Evolutionary conservation across 192 early-diverging fungal species (phyloP).

Genomic region (Thoreauomyces humboldtii): DNA sequence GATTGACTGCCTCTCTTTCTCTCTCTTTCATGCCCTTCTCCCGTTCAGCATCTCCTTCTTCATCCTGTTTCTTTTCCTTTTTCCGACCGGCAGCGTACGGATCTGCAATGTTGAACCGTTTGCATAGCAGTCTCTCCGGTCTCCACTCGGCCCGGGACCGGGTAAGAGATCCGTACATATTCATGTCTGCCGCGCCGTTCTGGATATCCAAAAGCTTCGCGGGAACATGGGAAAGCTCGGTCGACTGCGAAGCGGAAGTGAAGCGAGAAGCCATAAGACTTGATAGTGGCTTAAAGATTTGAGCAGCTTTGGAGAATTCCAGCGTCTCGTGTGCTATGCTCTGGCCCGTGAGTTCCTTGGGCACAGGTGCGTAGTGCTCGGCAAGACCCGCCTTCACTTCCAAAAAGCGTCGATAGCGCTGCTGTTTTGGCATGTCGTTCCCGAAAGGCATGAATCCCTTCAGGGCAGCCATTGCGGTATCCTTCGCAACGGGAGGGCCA

Average conservation of each 20-base stretch:
- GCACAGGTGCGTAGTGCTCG: conserved; percentile 9
- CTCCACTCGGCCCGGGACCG: conserved; percentile 56
- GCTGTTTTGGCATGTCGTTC: conserved; percentile 66
- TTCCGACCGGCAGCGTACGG: conserved; percentile 54
- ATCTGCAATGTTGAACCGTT: conserved; percentile 72
- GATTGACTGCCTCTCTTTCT: conserved; percentile 41
- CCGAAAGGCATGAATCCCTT: conserved; percentile 81
- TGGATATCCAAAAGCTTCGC: background rate
- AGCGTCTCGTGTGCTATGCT: conserved; percentile 56
- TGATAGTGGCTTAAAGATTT: conserved; percentile 71
- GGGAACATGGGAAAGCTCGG: background rate
- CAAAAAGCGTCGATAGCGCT: conserved; percentile 68
- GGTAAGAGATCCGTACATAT: conserved; percentile 68
- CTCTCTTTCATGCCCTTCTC: conserved; percentile 1
- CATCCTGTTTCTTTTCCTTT: conserved; percentile 13
- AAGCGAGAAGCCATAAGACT: conserved; percentile 72
- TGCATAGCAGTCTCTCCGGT: conserved; percentile 69
- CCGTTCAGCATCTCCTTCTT: conserved; percentile 22
- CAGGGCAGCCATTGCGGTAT: conserved; percentile 65
- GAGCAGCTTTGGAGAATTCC: conserved; percentile 76
- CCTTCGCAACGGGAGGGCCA: conserved; percentile 54
- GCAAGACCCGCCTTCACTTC: conserved; percentile 58
- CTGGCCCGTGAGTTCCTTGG: conserved; percentile 24
- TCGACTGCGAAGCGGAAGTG: conserved; percentile 42
- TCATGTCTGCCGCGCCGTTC: conserved; percentile 14